Conservation (phyloP, 768 basidiomycete species). For the Termitomyces titanicus region DNA sequence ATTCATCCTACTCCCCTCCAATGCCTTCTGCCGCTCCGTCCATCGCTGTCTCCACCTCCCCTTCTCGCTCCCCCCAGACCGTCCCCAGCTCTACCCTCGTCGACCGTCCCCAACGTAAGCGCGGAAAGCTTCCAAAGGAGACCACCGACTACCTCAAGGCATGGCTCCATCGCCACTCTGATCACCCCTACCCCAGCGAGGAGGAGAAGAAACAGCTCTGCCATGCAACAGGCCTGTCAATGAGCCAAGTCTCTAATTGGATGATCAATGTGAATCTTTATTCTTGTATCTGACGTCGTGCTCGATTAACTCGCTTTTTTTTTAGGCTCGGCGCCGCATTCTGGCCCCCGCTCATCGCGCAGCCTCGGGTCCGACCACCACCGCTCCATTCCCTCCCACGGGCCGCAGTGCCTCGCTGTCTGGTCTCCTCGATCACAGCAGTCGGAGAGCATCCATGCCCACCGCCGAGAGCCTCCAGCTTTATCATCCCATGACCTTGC, state of each 20-base stretch:
- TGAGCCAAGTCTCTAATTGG: conserved; percentile 91
- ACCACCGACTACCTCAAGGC: conserved; percentile 87
- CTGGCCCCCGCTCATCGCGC: conserved; percentile 79
- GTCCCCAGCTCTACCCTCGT: conserved; percentile 56
- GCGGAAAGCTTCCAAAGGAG: conserved; percentile 87
- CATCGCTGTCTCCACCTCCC: conserved; percentile 41
- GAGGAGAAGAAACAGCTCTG: conserved; percentile 90
- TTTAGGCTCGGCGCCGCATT: conserved; percentile 76
- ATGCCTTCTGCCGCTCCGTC: conserved; percentile 43
- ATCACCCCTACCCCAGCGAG: conserved; percentile 87
- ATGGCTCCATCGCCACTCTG: conserved; percentile 84
- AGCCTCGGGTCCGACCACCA: conserved; percentile 73
- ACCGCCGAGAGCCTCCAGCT: conserved; percentile 65
- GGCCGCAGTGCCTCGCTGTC: conserved; percentile 41
- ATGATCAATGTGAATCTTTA: conserved; percentile 70
- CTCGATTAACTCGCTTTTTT: conserved; percentile 7
- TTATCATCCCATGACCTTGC: conserved; percentile 77
- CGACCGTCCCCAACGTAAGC: conserved; percentile 76
- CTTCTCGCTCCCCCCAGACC: conserved; percentile 51
- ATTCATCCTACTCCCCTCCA: conserved; percentile 38
- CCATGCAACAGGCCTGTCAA: conserved; percentile 80
- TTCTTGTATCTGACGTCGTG: conserved; percentile 8
- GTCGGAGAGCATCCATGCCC: conserved; percentile 65
- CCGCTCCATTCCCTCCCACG: conserved; percentile 63
- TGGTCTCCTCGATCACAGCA: conserved; percentile 37